phyloP scores from a whole-genome alignment of 2,329 filamentous ascomycete genomes.

The Trichoderma afroharzianum region DNA sequence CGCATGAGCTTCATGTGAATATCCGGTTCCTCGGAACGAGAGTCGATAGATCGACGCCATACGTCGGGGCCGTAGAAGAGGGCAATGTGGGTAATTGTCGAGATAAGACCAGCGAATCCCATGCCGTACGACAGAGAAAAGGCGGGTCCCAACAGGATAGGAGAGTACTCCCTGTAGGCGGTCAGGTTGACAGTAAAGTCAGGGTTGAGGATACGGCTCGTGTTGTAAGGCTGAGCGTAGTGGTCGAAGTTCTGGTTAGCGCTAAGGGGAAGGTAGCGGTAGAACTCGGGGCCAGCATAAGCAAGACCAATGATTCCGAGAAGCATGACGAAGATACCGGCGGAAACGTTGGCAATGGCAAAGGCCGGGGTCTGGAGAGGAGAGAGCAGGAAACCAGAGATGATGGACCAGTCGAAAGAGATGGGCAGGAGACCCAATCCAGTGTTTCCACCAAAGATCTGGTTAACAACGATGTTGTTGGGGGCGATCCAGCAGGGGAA shows the following conservation, averaged over 20 bases:
- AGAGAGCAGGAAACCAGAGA: slow-evolving; percentile 53
- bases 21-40: slow-evolving; percentile 43
- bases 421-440: slow-evolving; percentile 61
- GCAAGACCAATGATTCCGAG: slow-evolving; percentile 51
- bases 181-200: slow-evolving; percentile 51
- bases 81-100: slow-evolving; percentile 49
- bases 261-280: slow-evolving; percentile 54
- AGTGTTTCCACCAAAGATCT: slow-evolving; percentile 60
- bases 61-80: slow-evolving; percentile 53
- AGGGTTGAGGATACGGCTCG: slow-evolving; percentile 49
- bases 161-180: slow-evolving; percentile 57
- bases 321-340: slow-evolving; percentile 48
- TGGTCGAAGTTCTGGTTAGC: slow-evolving; percentile 58
- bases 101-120: slow-evolving; percentile 53
- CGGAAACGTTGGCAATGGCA: slow-evolving; percentile 56
- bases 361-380: slow-evolving; percentile 59
- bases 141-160: slow-evolving; percentile 51
- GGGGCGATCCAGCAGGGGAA: slow-evolving; percentile 62
- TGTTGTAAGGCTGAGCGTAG: slow-evolving; percentile 54
- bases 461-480: slow-evolving; percentile 58
- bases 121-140: slow-evolving; percentile 55
- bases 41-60: slow-evolving; percentile 29
- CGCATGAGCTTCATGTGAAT: slow-evolving; percentile 54
- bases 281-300: slow-evolving; percentile 47
- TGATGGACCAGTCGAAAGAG: slow-evolving; percentile 63